Conservation (phyloP, 139 green algal species). For the Chlamydomonas sp. region DNA sequence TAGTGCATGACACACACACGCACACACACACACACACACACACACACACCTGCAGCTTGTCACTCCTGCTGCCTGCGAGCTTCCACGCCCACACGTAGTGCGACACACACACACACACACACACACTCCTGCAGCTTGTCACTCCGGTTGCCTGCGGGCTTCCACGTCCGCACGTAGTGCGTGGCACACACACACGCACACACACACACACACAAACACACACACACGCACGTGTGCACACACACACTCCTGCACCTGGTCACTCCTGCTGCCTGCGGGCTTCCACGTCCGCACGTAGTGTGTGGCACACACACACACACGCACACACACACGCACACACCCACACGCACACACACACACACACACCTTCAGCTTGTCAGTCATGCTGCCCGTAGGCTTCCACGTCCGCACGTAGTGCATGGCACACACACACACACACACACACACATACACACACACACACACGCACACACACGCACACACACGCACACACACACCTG, state of each 20-base stretch:
- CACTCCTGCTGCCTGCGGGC: conserved; percentile 34
- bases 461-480: conserved; percentile 26
- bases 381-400: conserved; percentile 36
- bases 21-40: too few relatives aligned
- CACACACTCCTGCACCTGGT: too few relatives aligned
- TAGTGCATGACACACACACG: conserved; percentile 30
- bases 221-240: too few relatives aligned
- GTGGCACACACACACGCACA: conserved; percentile 26
- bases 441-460: too few relatives aligned
- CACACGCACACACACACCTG: too few relatives aligned
- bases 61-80: conserved; percentile 35
- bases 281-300: conserved; percentile 44
- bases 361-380: conserved; percentile 34
- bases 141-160: conserved; percentile 33
- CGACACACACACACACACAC: too few relatives aligned
- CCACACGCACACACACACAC: too few relatives aligned
- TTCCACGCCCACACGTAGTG: conserved; percentile 43
- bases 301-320: conserved; percentile 24
- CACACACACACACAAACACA: too few relatives aligned
- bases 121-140: conserved; percentile 36
- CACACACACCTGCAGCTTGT: too few relatives aligned
- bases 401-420: conserved; percentile 40
- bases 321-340: too few relatives aligned
- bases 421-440: conserved; percentile 24
- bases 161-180: conserved; percentile 42